These are phyloP conservation scores for Blastocystis sp. DNA, from an alignment of 352 stramenopile species.

Conservation along the genomic window DNA sequence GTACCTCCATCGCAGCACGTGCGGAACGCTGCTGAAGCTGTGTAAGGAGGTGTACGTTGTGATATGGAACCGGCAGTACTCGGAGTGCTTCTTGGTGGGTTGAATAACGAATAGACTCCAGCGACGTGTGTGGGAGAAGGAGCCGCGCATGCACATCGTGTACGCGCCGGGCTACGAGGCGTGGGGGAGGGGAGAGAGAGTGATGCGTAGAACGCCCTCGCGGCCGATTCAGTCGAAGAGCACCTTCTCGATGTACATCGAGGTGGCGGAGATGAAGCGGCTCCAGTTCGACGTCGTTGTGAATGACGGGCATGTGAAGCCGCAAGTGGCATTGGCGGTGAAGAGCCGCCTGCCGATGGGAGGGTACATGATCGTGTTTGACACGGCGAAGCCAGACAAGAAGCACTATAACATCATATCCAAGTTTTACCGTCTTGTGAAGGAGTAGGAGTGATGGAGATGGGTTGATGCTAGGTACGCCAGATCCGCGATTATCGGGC, in stretches of 20 bases:
- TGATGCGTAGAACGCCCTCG: not conserved
- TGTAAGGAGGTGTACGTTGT: conserved; percentile 37
- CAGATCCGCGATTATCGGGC: conserved; percentile 12
- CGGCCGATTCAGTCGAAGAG: conserved; percentile 8
- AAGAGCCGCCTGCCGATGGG: not conserved
- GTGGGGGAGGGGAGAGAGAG: not conserved
- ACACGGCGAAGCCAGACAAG: conserved; percentile 21
- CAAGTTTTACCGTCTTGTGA: conserved; percentile 39
- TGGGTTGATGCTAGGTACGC: not conserved
- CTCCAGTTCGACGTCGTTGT: conserved; percentile 59
- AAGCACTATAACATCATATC: conserved; percentile 22
- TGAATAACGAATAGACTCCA: not conserved
- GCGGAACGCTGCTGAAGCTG: conserved; percentile 4
- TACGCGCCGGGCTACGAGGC: not conserved
- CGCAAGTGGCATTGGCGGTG: conserved; percentile 18
- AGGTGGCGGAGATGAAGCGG: not conserved
- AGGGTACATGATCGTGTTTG: conserved; percentile 60
- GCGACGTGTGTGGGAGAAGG: not conserved
- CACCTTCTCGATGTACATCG: not conserved
- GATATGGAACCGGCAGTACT: conserved; percentile 17
- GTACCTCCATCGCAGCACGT: not conserved
- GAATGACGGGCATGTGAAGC: conserved; percentile 33
- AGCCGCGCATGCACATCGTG: conserved; percentile 18
- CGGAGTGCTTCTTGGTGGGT: not conserved
- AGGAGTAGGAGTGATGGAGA: conserved; percentile 8